Evolutionary conservation across 2,329 filamentous ascomycete genomes (phyloP).

Genomic region (Ascochyta rabiei): DNA sequence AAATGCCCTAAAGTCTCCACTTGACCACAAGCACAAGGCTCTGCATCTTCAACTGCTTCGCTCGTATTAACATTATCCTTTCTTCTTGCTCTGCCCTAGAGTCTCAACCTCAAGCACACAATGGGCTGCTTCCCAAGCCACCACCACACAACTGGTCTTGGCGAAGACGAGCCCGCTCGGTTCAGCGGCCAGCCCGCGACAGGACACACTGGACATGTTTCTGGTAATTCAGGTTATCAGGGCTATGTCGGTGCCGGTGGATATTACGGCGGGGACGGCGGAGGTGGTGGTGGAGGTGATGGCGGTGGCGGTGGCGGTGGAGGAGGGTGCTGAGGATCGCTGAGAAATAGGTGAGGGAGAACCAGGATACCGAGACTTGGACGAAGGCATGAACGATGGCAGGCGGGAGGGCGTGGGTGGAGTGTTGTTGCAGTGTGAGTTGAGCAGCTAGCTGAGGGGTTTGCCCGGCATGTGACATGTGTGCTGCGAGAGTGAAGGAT

Average conservation of each 20-base stretch:
- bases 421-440: too few species aligned
- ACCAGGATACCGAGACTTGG: neutral
- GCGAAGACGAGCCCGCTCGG: conserved; percentile 2
- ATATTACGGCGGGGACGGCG: neutral
- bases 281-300: neutral
- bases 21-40: neutral
- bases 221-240: neutral
- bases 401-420: too few species aligned
- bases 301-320: neutral
- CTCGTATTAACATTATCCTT: neutral
- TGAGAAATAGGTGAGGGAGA: neutral
- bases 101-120: neutral
- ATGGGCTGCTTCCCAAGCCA: conserved; percentile 13
- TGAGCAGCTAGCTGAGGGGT: too few species aligned
- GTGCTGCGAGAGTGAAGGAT: too few species aligned
- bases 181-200: conserved; percentile 5
- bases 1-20: neutral
- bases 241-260: neutral
- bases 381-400: too few species aligned
- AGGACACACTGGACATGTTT: neutral
- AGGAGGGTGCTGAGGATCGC: too few species aligned
- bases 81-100: neutral
- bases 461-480: too few species aligned
- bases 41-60: too few species aligned
- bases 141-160: neutral